phyloP scores from a whole-genome alignment of 352 stramenopile genomes.

The Stramenopiles sp. region DNA sequence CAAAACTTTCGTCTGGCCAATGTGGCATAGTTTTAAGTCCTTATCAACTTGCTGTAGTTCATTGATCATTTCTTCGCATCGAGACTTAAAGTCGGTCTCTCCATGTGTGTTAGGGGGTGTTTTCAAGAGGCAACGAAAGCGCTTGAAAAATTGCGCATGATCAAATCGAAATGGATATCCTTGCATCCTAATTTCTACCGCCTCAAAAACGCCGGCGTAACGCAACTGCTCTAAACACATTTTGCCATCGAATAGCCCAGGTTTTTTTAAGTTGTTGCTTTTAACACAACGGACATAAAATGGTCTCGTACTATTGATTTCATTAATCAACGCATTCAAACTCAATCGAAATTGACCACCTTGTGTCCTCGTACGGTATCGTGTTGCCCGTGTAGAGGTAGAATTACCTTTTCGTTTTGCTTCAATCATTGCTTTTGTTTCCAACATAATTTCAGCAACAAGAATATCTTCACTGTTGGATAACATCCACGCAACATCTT shows the following conservation, averaged over 20 bases:
- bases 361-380: conserved; percentile 45
- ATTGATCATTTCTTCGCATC: no score
- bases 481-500: no score
- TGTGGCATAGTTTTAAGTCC: conserved; percentile 11
- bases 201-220: conserved; percentile 95
- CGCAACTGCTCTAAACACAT: conserved; percentile 80
- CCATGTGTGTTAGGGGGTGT: no score
- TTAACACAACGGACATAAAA: conserved; percentile 98
- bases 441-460: no score
- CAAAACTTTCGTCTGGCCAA: conserved; percentile 26
- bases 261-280: conserved; percentile 81
- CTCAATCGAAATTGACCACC: conserved; percentile 23
- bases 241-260: conserved; percentile 56
- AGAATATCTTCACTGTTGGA: no score
- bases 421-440: no score
- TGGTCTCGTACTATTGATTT: conserved; percentile 38
- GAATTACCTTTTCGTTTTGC: conserved; percentile 43
- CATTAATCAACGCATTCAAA: conserved; percentile 25
- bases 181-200: conserved; percentile 86
- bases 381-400: conserved; percentile 39
- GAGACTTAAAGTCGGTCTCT: no score
- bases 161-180: conserved; percentile 88
- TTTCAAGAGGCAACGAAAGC: conserved; percentile 50
- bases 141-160: conserved; percentile 72
- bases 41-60: background rate